Base-by-base conservation (phyloP, 73 alveolate genomes). In the Paraurostyla sp. region DNA sequence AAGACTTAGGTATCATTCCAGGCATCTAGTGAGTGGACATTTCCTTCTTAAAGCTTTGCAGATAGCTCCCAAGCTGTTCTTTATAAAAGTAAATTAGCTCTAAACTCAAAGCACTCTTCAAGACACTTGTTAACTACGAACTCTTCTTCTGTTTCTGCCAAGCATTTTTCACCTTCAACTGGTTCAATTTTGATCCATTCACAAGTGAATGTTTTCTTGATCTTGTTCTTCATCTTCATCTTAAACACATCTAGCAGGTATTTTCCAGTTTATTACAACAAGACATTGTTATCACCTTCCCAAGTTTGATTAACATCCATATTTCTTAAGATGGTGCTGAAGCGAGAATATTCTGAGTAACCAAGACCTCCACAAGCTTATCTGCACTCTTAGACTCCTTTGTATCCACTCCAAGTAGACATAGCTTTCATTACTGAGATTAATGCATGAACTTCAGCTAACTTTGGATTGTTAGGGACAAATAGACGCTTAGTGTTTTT, bases 321-420 rank as follows among this genome's bases (percentile, higher is more conserved):
- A 20, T 50, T 87, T 0, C 65, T 32, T 25, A 60, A 20, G 56
- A 91, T 57, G 7, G 38, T 49, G 20, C 95, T 94, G 40, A 94
- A 54, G 54, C 95, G 71, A 48, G 87, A 43, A 86, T 89, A 91
- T 41, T 75, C 35, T 27, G 94, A 90, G 82, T 76, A 94, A 13
- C 98, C 98, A 56, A 93, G 92, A 43, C 98, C 98, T 27, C 97
- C 98, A 57, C 93, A 83, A n/a, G 95, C 92, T 60, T 78, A 38
- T 89, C 97, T 65, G 45, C 89, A 32, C 29, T 87, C 91, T 20
- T 25, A 11, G 56, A 62, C 23, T 3, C 50, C 80, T 16, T 29
- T 62, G 56, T 23, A 18, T 11, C 58, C 60, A 27, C 25, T 52
- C 81, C 78, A 57, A 1, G 81, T n/a, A 18, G 27, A 51, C 25